Base-by-base conservation (phyloP, 2,329 filamentous ascomycete genomes). In the Cordyceps cicadae region DNA sequence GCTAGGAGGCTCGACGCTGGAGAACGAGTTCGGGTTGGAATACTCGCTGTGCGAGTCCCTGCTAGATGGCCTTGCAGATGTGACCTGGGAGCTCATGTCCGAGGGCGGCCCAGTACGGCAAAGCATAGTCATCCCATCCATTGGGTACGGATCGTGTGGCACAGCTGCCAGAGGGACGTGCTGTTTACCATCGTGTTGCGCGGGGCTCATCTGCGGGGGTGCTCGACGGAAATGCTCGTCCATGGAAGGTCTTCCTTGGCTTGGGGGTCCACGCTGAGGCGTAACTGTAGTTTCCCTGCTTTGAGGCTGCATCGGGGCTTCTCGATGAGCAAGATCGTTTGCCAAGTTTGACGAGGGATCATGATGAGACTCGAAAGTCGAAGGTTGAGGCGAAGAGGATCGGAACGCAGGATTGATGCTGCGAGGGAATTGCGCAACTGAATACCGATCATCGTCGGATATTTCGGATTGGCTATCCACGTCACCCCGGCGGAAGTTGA, bases 51-150 rank as follows among this genome's bases (percentile, higher is more conserved):
- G 87, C 54, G 90, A 94, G 69, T 96, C 92, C 65, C 89, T 85
- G 71, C 91, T 96, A 15, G 88, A 88, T 52, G 92, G 90, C 51
- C 92, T 83, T 54, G 83, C 86, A 26, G 86, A 85, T 24, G 82
- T 81, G 29, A 77, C 69, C 29, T 78, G 74, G 5, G 77, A 77
- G 63, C 74, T 75, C 41, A 72, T 74, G 81, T 92, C 74, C 76
- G 84, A 75, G 17, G 70, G 69, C 45, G 87, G 83, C 4, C 86
- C 88, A 45, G 89, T 87, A 62, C 92, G 86, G 74, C 93, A 97
- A 64, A 97, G 88, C 84, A 97, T 96, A 0, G 93, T 97, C 92
- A 97, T 97, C 5, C 92, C 93, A 70, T 97, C 93, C 72, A 88
- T 85, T 0, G 93, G 92, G 71, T 97, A 97, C 11, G 94, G 91